phyloP scores from a whole-genome alignment of 2,329 filamentous ascomycete species.

The Trichoderma aggressivum region DNA sequence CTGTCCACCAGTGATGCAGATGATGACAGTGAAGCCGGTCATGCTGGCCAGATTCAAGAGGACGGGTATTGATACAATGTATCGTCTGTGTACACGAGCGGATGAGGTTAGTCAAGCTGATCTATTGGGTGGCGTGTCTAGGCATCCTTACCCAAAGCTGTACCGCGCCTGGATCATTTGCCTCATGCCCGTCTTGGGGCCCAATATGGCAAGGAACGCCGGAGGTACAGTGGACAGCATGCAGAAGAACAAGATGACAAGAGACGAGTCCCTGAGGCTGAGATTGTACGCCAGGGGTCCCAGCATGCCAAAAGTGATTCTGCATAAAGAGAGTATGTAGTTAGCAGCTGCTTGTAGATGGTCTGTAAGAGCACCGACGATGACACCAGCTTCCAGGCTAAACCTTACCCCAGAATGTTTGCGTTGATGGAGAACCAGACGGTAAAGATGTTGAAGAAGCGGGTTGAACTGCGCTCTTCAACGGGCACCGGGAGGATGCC shows the following conservation, averaged over 20 bases:
- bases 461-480: slow-evolving; percentile 39
- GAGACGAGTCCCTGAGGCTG: slow-evolving; percentile 51
- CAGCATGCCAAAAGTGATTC: slow-evolving; percentile 62
- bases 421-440: slow-evolving; percentile 48
- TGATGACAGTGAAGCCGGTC: slow-evolving; percentile 61
- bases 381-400: not conserved
- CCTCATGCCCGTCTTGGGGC: slow-evolving; percentile 60
- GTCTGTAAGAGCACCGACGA: not conserved
- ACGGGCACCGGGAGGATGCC: slow-evolving; percentile 43
- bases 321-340: slow-evolving; percentile 24
- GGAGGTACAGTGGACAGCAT: slow-evolving; percentile 52
- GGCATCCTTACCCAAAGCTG: slow-evolving; percentile 50
- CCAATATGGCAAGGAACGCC: slow-evolving; percentile 56
- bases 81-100: slow-evolving; percentile 37
- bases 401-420: slow-evolving; percentile 43
- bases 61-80: slow-evolving; percentile 57
- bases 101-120: not conserved
- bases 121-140: not conserved
- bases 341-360: not conserved
- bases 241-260: slow-evolving; percentile 63
- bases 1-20: slow-evolving; percentile 58
- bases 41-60: slow-evolving; percentile 61
- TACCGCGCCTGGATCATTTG: slow-evolving; percentile 65
- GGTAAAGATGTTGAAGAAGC: slow-evolving; percentile 45
- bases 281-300: slow-evolving; percentile 54